Base-by-base conservation (phyloP, 495 filamentous ascomycete species). In the Aspergillus homomorphus region DNA sequence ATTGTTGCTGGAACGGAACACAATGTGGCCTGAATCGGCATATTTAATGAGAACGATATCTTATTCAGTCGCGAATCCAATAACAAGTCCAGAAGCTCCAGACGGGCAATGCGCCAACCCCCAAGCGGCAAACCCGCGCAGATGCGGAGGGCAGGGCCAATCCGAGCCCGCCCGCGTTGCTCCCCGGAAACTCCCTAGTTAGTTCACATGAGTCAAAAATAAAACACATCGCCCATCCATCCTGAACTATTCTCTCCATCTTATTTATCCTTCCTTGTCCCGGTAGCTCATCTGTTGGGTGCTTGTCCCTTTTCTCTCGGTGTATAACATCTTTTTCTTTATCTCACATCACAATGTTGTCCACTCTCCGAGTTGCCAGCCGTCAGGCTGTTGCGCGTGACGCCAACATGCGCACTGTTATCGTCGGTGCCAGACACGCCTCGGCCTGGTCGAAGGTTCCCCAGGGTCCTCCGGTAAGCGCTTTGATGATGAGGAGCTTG, bases 361-460 rank as follows among this genome's bases (percentile, higher is more conserved):
- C 80, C 61, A 78, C 83, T 61, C 68, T 82, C 50, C 78, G 82
- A 76, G 68, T 80, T 59, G 79, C 81, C 62, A 74, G 76, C 75
- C 81, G 82, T 46, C 74, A 81, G 71, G 80, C 74, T 76, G 73
- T 71, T 58, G 60, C 76, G 63, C 73, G 78, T 62, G 64, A 73
- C 69, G 72, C 77, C 61, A 75, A 69, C 66, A 54, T 76, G 66
- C 73, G 77, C 69, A 70, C 69, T 61, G 75, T 81, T 38, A 65
- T 82, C 46, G 64, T 71, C 42, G 84, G 84, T 65, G 71, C 83
- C 44, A 84, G 89, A 75, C 80, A 85, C 62, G 87, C 82, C 61
- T 96, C 91, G 42, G 87, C 89, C 46, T 97, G 92, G 92, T 83
- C 89, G 62, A 87, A 89, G 58, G 90, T 96, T 49, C 88, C 90